Evolutionary conservation across 768 basidiomycete genomes (phyloP), one percentile per base, ranked within the genome.

Genomic region (Piloderma croceum): DNA sequence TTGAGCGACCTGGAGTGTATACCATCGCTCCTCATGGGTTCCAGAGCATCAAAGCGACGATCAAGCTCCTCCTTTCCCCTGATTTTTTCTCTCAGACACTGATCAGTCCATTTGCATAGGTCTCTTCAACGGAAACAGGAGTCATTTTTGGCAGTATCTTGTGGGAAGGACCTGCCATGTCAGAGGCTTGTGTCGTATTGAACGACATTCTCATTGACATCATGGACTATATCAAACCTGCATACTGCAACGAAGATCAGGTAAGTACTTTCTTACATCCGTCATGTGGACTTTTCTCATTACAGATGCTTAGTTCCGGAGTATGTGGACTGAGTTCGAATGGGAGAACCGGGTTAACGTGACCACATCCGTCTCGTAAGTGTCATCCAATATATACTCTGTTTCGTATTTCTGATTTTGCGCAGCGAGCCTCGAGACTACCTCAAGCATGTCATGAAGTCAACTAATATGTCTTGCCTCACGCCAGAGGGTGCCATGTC

Each of bases 271-370:
- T 24, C 13, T 44, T 41, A 10, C 34, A 19, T 22, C 36, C 9
- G 17, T 31, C 18, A 20, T 42, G 19, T 27, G 10, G 20, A 24
- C 22, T 27, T 27, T 20, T 39, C 35, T 11, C 36, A 17, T 24
- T 32, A 18, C 24, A 34, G 35, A 12, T 18, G 46, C n/a, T n/a
- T 52, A 93, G 86, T 94, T 94, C 79, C 79, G 94, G 23, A 89
- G 79, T 61, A 94, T 94, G 91, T 96, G 94, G 94, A 99, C 93
- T 20, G 96, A 98, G 62, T 99, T 99, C 54, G 94, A 99, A 62
- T 99, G 94, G 94, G 94, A 99, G 74, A 99, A 99, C 67, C 78
- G 93, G 52, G 94, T 98, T 41, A 97, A 97, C 56, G 89, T 97
- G 40, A 83, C 81, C 49, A 87, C 83, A 33, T 64, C 78, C 18